phyloP scores from a whole-genome alignment of 129 eudicot genomes.

The Chrysanthemum seticuspe region DNA sequence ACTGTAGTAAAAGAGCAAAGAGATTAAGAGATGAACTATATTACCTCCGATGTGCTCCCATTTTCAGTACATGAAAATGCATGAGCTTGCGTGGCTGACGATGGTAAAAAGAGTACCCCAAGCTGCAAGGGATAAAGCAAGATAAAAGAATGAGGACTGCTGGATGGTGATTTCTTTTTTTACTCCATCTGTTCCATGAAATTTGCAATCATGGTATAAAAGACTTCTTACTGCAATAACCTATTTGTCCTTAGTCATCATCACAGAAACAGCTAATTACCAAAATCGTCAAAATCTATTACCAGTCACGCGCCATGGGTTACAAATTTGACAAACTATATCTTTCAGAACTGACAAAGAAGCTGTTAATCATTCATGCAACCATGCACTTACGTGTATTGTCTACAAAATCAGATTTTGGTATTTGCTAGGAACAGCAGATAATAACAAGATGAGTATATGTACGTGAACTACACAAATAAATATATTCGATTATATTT shows the following conservation, averaged over 20 bases:
- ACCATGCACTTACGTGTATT: background rate
- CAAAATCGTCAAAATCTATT: too few species aligned
- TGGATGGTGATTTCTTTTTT: background rate
- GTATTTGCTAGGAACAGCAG: background rate
- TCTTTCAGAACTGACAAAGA: background rate
- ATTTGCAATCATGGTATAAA: background rate
- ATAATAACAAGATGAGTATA: background rate
- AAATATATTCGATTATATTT: background rate
- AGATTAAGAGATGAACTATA: background rate
- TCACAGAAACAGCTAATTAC: too few species aligned
- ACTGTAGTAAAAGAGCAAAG: too few species aligned
- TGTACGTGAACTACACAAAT: background rate
- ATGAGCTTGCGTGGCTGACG: conserved; percentile 35
- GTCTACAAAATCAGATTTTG: background rate
- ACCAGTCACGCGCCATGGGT: too few species aligned
- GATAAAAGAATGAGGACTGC: background rate
- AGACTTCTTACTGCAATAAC: background rate
- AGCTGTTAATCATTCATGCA: background rate
- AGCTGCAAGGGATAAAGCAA: conserved; percentile 50
- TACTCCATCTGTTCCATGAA: background rate
- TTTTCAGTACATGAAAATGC: conserved; percentile 78
- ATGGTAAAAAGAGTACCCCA: conserved; percentile 89
- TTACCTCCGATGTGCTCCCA: conserved; percentile 45
- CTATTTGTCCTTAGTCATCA: background rate
- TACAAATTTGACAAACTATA: too few species aligned